phyloP scores from a whole-genome alignment of 805 yeast genomes.

The Blastobotrys muscicola region DNA sequence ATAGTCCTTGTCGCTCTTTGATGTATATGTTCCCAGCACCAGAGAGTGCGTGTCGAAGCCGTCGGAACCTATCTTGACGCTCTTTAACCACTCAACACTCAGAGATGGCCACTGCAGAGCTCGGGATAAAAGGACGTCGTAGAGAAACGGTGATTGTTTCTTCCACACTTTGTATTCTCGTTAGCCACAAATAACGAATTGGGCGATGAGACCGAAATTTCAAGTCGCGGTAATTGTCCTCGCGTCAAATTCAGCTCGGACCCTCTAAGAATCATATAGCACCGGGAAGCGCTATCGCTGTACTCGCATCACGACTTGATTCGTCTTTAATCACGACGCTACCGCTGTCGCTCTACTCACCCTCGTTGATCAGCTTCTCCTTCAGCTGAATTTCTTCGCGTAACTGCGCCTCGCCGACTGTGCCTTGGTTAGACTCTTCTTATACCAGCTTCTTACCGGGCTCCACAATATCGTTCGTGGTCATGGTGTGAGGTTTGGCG shows the following conservation, averaged over 20 bases:
- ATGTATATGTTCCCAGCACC: constrained; percentile 57
- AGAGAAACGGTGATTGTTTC: constrained; percentile 50
- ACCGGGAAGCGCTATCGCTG: too few relatives aligned
- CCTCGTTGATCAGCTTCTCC: constrained; percentile 19
- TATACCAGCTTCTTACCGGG: not conserved
- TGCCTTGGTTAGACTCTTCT: not conserved
- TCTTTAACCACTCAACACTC: constrained; percentile 52
- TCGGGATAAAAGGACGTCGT: constrained; percentile 45
- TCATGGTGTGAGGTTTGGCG: not conserved
- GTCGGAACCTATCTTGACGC: constrained; percentile 21
- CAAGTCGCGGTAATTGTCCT: too few relatives aligned
- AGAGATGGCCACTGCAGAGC: constrained; percentile 54
- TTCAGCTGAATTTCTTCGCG: constrained; percentile 14
- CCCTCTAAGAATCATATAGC: too few relatives aligned
- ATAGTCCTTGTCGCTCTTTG: constrained; percentile 43
- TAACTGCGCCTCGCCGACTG: not conserved
- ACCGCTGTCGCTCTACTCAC: constrained; percentile 7
- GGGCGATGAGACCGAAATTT: too few relatives aligned
- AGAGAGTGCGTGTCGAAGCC: constrained; percentile 34
- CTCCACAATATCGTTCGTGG: not conserved
- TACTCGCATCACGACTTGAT: too few relatives aligned
- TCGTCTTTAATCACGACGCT: not conserved
- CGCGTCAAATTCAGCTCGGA: too few relatives aligned
- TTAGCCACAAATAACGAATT: constrained; percentile 2
- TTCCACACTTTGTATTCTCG: constrained; percentile 51